phyloP scores from a whole-genome alignment of 139 green algal species.

The Volvox africanus region DNA sequence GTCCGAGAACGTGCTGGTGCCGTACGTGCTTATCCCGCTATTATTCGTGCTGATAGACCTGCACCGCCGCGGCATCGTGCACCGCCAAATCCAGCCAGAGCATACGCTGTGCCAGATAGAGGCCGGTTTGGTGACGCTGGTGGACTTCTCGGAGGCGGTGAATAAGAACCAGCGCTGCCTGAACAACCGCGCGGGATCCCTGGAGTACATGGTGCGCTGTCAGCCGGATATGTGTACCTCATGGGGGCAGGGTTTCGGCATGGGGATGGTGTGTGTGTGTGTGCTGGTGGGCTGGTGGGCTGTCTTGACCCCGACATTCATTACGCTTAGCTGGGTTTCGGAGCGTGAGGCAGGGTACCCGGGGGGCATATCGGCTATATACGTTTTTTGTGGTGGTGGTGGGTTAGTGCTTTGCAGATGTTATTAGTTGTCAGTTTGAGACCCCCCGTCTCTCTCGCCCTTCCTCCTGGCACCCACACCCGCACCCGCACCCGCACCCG shows the following conservation, averaged over 20 bases:
- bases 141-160: constrained; percentile 60
- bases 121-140: constrained; percentile 46
- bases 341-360: too few relatives aligned
- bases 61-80: constrained; percentile 63
- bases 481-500: not conserved
- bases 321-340: too few relatives aligned
- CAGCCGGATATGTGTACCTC: not conserved
- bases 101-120: constrained; percentile 66
- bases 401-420: too few relatives aligned
- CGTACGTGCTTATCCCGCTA: constrained; percentile 60
- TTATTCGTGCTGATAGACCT: constrained; percentile 53
- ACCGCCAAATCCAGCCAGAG: constrained; percentile 76
- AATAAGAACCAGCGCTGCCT: constrained; percentile 45
- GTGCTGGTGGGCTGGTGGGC: not conserved
- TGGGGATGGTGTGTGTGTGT: not conserved
- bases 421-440: too few relatives aligned
- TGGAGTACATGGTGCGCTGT: constrained; percentile 61
- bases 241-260: not conserved
- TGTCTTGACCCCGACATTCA: not conserved
- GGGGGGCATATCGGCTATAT: too few relatives aligned
- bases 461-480: too few relatives aligned
- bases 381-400: too few relatives aligned
- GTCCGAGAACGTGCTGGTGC: constrained; percentile 50
- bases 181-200: constrained; percentile 55
- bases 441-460: too few relatives aligned